A percentile compares a stretch with the other conserved stretches of the same genome.
Conservation (phyloP, 1,284 basidiomycete species). For the Rhizoctonia solani region DNA sequence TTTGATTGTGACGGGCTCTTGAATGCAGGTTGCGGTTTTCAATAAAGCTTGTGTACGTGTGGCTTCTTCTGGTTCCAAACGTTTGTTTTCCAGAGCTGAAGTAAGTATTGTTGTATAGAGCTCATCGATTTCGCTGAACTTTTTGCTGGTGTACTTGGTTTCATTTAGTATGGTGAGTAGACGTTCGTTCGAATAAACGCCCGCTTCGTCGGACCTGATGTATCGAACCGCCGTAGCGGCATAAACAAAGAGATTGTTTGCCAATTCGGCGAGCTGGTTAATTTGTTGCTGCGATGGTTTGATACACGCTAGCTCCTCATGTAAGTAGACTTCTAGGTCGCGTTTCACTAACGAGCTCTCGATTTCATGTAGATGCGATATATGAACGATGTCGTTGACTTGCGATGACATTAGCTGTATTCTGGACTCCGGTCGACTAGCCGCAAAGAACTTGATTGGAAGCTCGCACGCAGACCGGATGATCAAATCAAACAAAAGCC, state of each 20-base stretch:
- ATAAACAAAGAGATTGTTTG: conserved; percentile 33
- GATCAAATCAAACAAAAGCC: not conserved
- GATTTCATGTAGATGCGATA: conserved; percentile 34
- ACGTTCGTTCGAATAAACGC: not conserved
- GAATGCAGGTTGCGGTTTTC: not conserved
- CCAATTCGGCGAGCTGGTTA: conserved; percentile 1
- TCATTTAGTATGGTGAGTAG: not conserved
- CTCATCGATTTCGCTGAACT: not conserved
- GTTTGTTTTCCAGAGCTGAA: not conserved
- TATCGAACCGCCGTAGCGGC: conserved; percentile 30
- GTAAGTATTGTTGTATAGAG: not conserved
- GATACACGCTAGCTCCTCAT: not conserved
- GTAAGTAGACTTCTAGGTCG: conserved; percentile 6
- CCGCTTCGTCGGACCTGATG: not conserved
- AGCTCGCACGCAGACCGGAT: not conserved
- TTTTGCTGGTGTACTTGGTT: not conserved
- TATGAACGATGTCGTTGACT: not conserved
- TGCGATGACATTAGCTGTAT: not conserved
- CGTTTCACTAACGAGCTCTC: conserved; percentile 22
- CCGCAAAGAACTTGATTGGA: conserved; percentile 23
- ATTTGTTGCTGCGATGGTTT: not conserved
- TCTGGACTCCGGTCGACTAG: conserved; percentile 33
- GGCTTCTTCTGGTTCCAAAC: not conserved
- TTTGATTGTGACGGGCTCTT: not conserved
- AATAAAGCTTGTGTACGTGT: not conserved